phyloP scores from a whole-genome alignment of 495 filamentous ascomycete genomes.

The Astrothelium subdiscretum region DNA sequence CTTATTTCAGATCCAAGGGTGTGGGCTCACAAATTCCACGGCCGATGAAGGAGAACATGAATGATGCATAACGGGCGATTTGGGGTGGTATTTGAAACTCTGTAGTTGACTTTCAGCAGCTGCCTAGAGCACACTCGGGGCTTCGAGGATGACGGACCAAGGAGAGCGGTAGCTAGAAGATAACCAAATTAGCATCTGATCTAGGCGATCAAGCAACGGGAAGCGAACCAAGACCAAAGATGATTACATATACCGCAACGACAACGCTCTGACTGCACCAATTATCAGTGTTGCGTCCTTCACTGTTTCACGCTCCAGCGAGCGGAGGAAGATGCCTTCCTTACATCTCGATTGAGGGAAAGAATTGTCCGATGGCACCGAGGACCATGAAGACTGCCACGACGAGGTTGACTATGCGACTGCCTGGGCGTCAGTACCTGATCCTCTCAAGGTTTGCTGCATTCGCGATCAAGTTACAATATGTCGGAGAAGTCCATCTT shows the following conservation, averaged over 20 bases:
- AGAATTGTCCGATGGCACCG: constrained; percentile 86
- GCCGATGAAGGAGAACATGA: constrained; percentile 94
- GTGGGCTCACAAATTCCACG: constrained; percentile 76
- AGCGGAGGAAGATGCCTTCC: constrained; percentile 16
- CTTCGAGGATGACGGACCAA: constrained; percentile 27
- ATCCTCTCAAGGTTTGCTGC: too few relatives aligned
- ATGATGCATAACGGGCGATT: constrained; percentile 83
- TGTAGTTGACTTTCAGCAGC: constrained; percentile 9
- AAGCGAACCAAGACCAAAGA: constrained; percentile 76
- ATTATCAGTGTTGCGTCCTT: not conserved
- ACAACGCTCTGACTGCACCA: constrained; percentile 52
- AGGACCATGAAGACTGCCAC: constrained; percentile 81
- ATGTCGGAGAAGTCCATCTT: constrained; percentile 35
- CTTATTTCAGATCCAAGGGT: not conserved
- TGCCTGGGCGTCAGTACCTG: constrained; percentile 31
- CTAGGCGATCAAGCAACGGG: not conserved
- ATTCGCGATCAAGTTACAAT: constrained; percentile 23
- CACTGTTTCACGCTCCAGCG: not conserved
- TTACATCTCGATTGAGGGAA: constrained; percentile 42
- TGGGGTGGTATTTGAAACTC: constrained; percentile 96
- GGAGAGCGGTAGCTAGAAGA: constrained; percentile 44
- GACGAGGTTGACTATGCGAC: constrained; percentile 86
- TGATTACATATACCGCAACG: constrained; percentile 70
- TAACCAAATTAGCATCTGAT: constrained; percentile 2
- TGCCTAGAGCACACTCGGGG: not conserved